Evolutionary conservation across 2,329 filamentous ascomycete species (phyloP), one percentile per base, ranked within the genome.

Genomic region (Camillea tinctor): DNA sequence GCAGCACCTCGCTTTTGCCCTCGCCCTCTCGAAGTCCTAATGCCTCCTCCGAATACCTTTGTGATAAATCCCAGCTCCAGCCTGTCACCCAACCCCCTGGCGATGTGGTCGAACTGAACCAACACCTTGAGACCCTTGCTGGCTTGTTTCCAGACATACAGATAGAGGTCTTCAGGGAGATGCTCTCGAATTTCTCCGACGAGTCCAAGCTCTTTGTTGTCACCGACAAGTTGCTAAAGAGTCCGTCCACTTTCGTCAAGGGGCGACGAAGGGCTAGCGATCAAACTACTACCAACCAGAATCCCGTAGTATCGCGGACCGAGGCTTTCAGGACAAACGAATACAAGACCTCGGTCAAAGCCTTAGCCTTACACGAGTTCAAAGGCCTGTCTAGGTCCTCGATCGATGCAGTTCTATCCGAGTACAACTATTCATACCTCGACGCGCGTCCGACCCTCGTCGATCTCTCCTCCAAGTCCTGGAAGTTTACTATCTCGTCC

Each of bases 111-210:
- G 85, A 89, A 60, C 81, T 94, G 54, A 94, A 94, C 76, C 79
- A 80, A 55, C 83, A 86, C 67, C 84, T 95, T 64, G 84, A 85
- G 61, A 85, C 83, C 13, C 83, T 95, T 50, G 85, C 87, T 21
- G 85, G 85, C 53, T 82, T 93, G 8, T 95, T 95, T 66, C 91
- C 91, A 24, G 86, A 93, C 74, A 81, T 93, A n/a, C 89, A 92
- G 74, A 81, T 91, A 61, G 90, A 93, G 66, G 91, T 93, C 19
- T 92, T 95, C 71, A 85, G 91, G 51, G 91, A 94, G 77, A 90
- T 95, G 84, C 84, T 95, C 54, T 77, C 82, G 48, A 89, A 81
- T 69, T 89, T 93, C 71, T 88, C 89, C 68, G 86, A 88, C 68
- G 89, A 93, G 74, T 94, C 90, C 63, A 81, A 90, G 65, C 77